Conservation (phyloP, 371 early-diverging fungal species). For the Mucor velutinosus region DNA sequence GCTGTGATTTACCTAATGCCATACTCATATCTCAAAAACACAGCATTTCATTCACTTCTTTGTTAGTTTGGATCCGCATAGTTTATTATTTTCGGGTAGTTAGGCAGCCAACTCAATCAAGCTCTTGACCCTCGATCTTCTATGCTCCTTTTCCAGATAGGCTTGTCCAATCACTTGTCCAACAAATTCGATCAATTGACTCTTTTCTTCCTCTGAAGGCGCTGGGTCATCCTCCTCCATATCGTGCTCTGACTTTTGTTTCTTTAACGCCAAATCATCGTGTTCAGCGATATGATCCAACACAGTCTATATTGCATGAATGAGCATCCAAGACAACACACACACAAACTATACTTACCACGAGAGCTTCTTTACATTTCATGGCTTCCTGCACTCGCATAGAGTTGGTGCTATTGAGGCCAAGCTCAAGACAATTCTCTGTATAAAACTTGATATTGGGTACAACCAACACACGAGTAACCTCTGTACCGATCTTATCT, state of each 20-base stretch:
- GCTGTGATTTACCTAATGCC: too few relatives aligned
- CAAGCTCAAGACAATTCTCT: constrained; percentile 33
- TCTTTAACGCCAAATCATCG: background rate
- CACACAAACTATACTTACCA: constrained; percentile 17
- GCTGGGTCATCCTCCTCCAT: constrained; percentile 24
- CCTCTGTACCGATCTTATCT: constrained; percentile 77
- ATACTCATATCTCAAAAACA: too few relatives aligned
- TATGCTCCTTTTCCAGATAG: constrained; percentile 20
- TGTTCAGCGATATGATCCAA: constrained; percentile 24
- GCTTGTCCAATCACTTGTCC: constrained; percentile 23
- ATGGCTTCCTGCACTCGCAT: constrained; percentile 34
- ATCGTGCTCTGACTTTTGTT: constrained; percentile 4
- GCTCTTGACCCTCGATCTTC: constrained; percentile 9
- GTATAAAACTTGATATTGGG: constrained; percentile 78
- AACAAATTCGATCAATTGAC: constrained; percentile 15
- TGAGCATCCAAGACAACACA: background rate
- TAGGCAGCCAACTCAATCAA: background rate
- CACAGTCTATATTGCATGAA: constrained; percentile 7
- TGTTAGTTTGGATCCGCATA: background rate
- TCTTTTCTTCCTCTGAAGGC: constrained; percentile 15
- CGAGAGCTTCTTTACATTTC: constrained; percentile 45
- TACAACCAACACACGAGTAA: constrained; percentile 70
- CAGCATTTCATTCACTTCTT: background rate
- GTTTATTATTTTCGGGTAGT: background rate
- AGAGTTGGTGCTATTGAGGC: constrained; percentile 26